Evolutionary conservation across 345 rosid genomes (phyloP), one percentile per base, ranked within the genome.

Genomic region (Pistacia integerrima): DNA sequence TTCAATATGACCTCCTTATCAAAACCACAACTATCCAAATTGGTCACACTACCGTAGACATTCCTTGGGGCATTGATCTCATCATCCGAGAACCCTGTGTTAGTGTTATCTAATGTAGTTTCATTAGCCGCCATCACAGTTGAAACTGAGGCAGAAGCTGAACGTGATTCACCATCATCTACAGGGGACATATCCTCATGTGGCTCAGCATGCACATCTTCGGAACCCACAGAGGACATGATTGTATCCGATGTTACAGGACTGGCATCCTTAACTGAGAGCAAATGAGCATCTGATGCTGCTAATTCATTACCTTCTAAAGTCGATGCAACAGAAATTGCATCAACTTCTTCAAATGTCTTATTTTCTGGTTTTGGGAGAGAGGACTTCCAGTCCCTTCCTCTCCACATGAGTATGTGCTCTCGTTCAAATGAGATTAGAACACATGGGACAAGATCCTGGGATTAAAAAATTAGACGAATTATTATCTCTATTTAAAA

Each of bases 391-490:
- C 97, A 93, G 55, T 92, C 86, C 71, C 35, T 86, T 79, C 99
- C 98, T 75, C 97, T 87, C 97, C 96, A 95, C 61, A 92, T 80
- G 35, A 95, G 94, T 79, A 95, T 88, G 72, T 90, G 94, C 78
- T 95, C 93, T 8, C 62, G 58, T 65, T 92, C 93, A 88, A 92
- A 95, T 49, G 98, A 92, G 65, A 95, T 87, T 48, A 93, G 86
- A 75, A 90, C 92, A 64, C 98, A 92, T 6, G 98, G 97, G 66
- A 95, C 97, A 76, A 93, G 89, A 38, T 90, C 99, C 99, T 93
- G 90, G 70, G 49, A 80, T 72, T 18, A 20, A 61, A 58, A 62
- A 80, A 36, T 57, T 58, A 22, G 58, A 52, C 44, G 41, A 49
- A 61, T 56, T 68, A 4, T 1, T 17, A 17, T 44, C 17, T 55